These are phyloP conservation scores for Peziza echinospora DNA, from an alignment of 495 filamentous ascomycete genomes.

Conservation along the genomic window DNA sequence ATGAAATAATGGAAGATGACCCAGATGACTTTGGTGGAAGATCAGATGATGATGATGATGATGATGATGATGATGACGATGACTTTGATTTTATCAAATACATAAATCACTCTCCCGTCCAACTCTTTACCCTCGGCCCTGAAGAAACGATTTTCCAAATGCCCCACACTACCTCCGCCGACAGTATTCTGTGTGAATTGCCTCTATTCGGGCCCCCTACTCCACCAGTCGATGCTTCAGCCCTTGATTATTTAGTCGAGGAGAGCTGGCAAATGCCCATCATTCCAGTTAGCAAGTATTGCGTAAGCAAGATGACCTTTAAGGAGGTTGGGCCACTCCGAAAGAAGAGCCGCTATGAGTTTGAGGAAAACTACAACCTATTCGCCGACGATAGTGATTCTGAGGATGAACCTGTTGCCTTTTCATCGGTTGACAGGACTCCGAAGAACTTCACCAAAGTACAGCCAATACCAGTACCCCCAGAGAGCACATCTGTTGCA, in stretches of 20 bases:
- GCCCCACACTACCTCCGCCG: conserved; percentile 48
- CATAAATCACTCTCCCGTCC: conserved; percentile 33
- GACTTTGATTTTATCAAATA: not conserved
- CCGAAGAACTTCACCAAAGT: conserved; percentile 23
- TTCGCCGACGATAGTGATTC: conserved; percentile 43
- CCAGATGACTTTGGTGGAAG: conserved; percentile 4
- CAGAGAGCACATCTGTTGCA: conserved; percentile 58
- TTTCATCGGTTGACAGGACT: conserved; percentile 23
- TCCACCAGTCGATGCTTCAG: conserved; percentile 8
- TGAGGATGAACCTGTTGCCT: conserved; percentile 21
- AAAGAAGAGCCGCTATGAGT: conserved; percentile 62
- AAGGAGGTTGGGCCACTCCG: conserved; percentile 40
- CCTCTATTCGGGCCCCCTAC: conserved; percentile 50
- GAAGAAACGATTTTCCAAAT: conserved; percentile 67
- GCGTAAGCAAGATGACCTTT: conserved; percentile 56
- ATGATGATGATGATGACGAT: conserved; percentile 8
- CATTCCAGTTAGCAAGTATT: conserved; percentile 70
- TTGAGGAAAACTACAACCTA: conserved; percentile 24
- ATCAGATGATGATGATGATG: conserved; percentile 5
- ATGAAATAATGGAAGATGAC: conserved; percentile 12
- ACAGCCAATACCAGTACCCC: conserved; percentile 29
- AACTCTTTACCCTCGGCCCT: conserved; percentile 59
- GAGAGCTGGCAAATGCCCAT: conserved; percentile 26
- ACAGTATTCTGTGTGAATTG: conserved; percentile 67
- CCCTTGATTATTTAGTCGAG: conserved; percentile 14